Evolutionary conservation across 73 alveolate genomes (phyloP).

Genomic region (Breviolum minutum): DNA sequence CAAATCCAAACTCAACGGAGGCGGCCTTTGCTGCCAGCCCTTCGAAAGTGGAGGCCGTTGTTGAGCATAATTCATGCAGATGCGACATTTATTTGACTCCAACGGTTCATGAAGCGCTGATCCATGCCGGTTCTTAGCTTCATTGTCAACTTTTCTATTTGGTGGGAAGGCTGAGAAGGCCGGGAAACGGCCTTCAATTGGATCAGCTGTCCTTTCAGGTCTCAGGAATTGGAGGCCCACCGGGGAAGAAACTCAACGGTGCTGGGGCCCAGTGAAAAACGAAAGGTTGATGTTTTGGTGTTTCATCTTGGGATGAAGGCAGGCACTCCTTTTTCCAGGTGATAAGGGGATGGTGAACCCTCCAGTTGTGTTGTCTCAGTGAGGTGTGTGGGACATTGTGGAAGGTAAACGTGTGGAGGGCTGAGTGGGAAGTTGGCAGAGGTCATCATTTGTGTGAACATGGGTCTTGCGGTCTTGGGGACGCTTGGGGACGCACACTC

Average conservation of each 20-base stretch:
- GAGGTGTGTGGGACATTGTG: neutral
- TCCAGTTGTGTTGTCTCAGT: neutral
- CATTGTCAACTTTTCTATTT: neutral
- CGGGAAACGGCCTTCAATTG: no score
- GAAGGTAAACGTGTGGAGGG: neutral
- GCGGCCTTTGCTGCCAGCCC: conserved; percentile 22
- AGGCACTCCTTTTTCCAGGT: neutral
- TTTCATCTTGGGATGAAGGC: neutral
- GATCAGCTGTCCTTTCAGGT: neutral
- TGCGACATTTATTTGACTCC: no score
- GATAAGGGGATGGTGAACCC: neutral
- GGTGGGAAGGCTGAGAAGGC: no score
- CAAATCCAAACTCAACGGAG: neutral
- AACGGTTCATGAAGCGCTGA: no score
- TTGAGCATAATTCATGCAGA: no score
- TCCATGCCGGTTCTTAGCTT: no score
- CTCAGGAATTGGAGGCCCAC: conserved; percentile 59
- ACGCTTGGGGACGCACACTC: no score
- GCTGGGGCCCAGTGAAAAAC: neutral
- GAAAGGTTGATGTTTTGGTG: neutral
- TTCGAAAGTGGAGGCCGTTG: neutral
- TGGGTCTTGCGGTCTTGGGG: no score
- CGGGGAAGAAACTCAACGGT: conserved; percentile 78
- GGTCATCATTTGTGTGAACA: no score
- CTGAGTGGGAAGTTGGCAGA: neutral